Evolutionary conservation across 495 filamentous ascomycete genomes (phyloP), one percentile per base, ranked within the genome.

Genomic region (Penicillium dipodomyicola): DNA sequence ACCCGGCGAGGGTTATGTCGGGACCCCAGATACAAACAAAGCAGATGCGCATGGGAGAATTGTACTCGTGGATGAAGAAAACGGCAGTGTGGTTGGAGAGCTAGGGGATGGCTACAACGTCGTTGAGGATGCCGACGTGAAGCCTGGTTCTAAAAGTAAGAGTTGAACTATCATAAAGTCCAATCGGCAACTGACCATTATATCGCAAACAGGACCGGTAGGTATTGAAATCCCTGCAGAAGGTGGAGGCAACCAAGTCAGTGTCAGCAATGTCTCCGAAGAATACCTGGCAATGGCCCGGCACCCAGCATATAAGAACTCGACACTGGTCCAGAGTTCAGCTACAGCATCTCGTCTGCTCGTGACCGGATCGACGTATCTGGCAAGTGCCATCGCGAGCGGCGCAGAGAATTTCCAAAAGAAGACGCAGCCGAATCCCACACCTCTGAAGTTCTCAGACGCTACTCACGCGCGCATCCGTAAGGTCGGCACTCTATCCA

Each of bases 21-120:
- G 67, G 6, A 67, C 77, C 2, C 29, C 60, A 5, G 63, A 63
- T n/a, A 43, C 44, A 46, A 46, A 60, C 46, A 65, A 68, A 30
- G 80, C 80, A 10, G 79, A 81, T 54, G 67, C 76, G 44, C 72
- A 77, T 39, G 90, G 90, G 7, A 86, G 90, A 65, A 93, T 98
- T 56, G 94, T 97, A n/a, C 78, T 98, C 3, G 77, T 97, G 27
- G 90, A 98, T 56, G 94, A 98, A 65, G 93, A 97, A 59, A 86
- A 98, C 78, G 94, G 91, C 47, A 93, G 88, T 68, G 88, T 97
- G 5, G 91, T 98, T 17, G 95, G 94, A 29, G 94, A 97, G 67
- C 78, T 98, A 56, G 79, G 84, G 25, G 89, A 93, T 42, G 89
- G 87, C 8, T 93, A 91, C 63, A 75, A 92, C 44, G 77, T 96